These are phyloP conservation scores for Haberlea rhodopensis DNA, from an alignment of 257 asterid genomes.

Conservation along the genomic window DNA sequence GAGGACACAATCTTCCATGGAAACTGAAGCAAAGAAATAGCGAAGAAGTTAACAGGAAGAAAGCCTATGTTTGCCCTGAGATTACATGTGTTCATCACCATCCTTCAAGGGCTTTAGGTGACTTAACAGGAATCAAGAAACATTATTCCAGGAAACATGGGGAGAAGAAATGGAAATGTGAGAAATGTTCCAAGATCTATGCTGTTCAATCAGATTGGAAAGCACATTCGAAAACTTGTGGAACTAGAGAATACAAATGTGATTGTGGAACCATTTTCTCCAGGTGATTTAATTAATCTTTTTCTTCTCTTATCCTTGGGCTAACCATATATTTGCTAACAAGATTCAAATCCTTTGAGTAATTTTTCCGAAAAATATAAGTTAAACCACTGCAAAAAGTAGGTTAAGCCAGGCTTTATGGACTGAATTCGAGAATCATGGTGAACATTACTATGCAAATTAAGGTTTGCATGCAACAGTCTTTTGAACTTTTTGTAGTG, in stretches of 20 bases:
- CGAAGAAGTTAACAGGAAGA: conserved; percentile 50
- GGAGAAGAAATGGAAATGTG: conserved; percentile 90
- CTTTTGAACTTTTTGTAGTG: conserved; percentile 26
- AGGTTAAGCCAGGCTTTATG: not conserved
- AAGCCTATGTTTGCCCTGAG: conserved; percentile 81
- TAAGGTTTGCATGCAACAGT: conserved; percentile 34
- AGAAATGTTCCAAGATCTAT: conserved; percentile 70
- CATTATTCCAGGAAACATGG: conserved; percentile 87
- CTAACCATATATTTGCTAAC: too few species aligned
- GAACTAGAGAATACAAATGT: conserved; percentile 78
- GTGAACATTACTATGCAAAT: not conserved
- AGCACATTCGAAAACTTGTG: conserved; percentile 86
- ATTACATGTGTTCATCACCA: conserved; percentile 73
- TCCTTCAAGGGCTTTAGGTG: conserved; percentile 82
- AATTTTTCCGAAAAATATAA: too few species aligned
- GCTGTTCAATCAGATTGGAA: conserved; percentile 95
- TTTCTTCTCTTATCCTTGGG: not conserved
- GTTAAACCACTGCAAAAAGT: too few species aligned
- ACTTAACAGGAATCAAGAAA: conserved; percentile 83
- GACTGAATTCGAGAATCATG: not conserved
- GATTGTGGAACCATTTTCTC: conserved; percentile 90
- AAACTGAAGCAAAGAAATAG: conserved; percentile 72
- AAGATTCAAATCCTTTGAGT: too few species aligned
- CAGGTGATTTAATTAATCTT: conserved; percentile 41
- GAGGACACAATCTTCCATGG: conserved; percentile 93